Conservation (phyloP, 257 asterid species). For the Solanum acaule region DNA sequence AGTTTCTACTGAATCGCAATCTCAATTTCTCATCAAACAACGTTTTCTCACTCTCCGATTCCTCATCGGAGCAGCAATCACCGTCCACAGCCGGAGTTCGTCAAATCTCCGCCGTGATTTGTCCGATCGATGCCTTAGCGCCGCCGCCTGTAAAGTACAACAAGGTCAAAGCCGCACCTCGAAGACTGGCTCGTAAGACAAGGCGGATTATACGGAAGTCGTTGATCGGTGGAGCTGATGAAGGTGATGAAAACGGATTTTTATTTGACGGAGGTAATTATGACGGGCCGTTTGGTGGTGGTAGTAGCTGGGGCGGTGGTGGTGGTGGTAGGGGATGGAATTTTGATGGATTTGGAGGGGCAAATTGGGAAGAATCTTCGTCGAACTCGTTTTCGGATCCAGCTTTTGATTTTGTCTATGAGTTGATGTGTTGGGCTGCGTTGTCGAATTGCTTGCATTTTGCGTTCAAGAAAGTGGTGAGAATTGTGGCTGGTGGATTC, state of each 20-base stretch:
- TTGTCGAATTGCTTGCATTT: constrained; percentile 83
- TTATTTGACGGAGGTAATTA: constrained; percentile 12
- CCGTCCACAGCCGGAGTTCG: constrained; percentile 5
- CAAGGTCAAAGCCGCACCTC: constrained; percentile 35
- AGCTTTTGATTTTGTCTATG: constrained; percentile 85
- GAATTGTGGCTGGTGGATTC: constrained; percentile 39
- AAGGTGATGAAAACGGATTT: constrained; percentile 5
- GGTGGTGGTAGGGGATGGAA: constrained; percentile 50
- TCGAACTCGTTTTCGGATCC: constrained; percentile 57
- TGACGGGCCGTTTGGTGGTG: constrained; percentile 19
- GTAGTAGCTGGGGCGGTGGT: constrained; percentile 22
- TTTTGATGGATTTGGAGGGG: constrained; percentile 53
- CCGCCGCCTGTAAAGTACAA: constrained; percentile 28
- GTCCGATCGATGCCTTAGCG: constrained; percentile 14
- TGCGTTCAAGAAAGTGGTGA: constrained; percentile 59
- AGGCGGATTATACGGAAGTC: constrained; percentile 49
- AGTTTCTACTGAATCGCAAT: constrained; percentile 28
- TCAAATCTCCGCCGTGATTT: constrained; percentile 36
- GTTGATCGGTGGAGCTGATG: constrained; percentile 14
- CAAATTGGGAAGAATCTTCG: constrained; percentile 56
- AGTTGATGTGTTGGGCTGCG: constrained; percentile 68
- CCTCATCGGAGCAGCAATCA: constrained; percentile 31
- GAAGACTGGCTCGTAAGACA: constrained; percentile 26
- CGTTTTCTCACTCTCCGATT: constrained; percentile 24
- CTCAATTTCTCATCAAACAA: neutral